These are phyloP conservation scores for Leccinum broughii DNA, from an alignment of 768 basidiomycete genomes.

Conservation along the genomic window DNA sequence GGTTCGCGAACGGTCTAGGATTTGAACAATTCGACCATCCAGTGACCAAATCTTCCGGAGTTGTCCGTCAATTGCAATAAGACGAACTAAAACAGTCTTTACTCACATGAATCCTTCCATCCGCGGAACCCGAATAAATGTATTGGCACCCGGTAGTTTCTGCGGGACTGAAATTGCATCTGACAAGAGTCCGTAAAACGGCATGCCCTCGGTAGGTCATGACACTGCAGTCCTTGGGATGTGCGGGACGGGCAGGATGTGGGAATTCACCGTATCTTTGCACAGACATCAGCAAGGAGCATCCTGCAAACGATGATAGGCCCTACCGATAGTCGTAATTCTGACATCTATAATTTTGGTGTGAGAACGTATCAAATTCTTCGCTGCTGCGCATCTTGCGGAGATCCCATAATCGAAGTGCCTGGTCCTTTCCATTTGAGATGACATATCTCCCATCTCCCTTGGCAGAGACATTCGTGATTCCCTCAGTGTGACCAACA, in stretches of 20 bases:
- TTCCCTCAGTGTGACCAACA: conserved; percentile 94
- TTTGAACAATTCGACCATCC: conserved; percentile 82
- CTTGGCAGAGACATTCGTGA: conserved; percentile 93
- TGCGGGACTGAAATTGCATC: conserved; percentile 93
- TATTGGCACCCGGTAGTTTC: conserved; percentile 93
- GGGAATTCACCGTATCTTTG: conserved; percentile 65
- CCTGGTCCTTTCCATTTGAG: conserved; percentile 96
- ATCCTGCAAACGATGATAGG: not conserved
- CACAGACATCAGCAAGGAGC: conserved; percentile 11
- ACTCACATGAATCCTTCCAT: conserved; percentile 81
- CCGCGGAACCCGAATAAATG: conserved; percentile 90
- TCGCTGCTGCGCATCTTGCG: conserved; percentile 83
- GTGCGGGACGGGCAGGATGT: conserved; percentile 58
- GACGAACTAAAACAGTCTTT: conserved; percentile 1
- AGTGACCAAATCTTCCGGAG: conserved; percentile 83
- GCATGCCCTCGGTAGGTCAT: conserved; percentile 95
- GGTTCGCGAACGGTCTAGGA: conserved; percentile 77
- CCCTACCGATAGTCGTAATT: conserved; percentile 84
- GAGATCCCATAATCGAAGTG: conserved; percentile 88
- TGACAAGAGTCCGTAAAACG: conserved; percentile 87
- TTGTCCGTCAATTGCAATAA: conserved; percentile 4
- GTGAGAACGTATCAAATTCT: conserved; percentile 59
- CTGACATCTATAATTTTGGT: conserved; percentile 53
- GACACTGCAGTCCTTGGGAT: conserved; percentile 89
- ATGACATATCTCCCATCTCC: conserved; percentile 96